Base-by-base conservation (phyloP, 768 basidiomycete genomes). In the Vararia minispora region DNA sequence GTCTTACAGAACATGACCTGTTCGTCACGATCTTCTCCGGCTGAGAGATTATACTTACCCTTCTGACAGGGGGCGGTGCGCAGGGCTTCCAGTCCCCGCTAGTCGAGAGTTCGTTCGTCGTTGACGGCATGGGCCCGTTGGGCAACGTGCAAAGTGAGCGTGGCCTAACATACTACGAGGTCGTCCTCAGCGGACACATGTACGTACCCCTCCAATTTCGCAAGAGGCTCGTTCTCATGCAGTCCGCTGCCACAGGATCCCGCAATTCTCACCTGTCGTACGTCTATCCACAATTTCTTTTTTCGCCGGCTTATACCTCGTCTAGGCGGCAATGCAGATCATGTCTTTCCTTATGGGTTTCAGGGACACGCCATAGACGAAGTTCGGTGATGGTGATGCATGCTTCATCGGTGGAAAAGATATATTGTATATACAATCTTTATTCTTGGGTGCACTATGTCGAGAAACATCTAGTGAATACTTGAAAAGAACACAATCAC, bases 51-150 rank as follows among this genome's bases (percentile, higher is more conserved):
- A 6, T 12, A 7, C 10, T 30, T 23, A 9, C 25, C 9, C 17
- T 30, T 28, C 32, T 36, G 13, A 23, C 20, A 72, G 72, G 74
- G 81, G 62, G 62, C 42, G 77, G 78, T 1, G 24, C 60, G 40
- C 82, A 85, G 60, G 82, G 82, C 0, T 85, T 85, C 71, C 80
- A 77, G 44, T 74, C 66, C 0, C 79, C 78, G 5, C 79, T 82
- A 32, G 51, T 56, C 10, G 58, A 69, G 22, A 80, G 84, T 45
- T 77, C 71, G 43, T 79, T 85, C 61, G 54, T 82, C 39, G 71
- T 85, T 37, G 78, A 81, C 39, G 78, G 74, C 13, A 64, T 83
- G 30, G 82, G 82, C 20, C 67, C 81, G 3, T 61, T 75, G 20
- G 83, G 82, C 0, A 78, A 59, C 2, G 60, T 69, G 41, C 81